Base-by-base conservation (phyloP, 163 green algal genomes). In the Trebouxia gelatinosa region DNA sequence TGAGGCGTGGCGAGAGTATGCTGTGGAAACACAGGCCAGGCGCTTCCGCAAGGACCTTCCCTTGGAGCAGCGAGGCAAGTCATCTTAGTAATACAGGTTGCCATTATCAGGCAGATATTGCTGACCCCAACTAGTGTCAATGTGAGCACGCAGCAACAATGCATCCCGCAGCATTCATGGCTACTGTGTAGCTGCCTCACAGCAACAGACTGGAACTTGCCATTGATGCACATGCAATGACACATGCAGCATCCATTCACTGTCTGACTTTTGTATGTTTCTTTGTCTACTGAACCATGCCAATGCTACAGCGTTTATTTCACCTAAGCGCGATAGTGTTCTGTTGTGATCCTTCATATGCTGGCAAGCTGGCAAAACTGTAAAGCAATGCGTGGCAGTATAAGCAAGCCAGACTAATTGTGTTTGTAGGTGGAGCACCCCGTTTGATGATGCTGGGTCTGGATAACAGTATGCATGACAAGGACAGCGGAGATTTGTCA, bases 381-480 rank as follows among this genome's bases (percentile, higher is more conserved):
- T 23, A 54, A 54, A 54, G 43, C 43, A 54, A 13, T 54, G 43
- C 11, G n/a, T 66, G 11, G 57, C 1, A 43, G 32, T 48, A 21
- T 11, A 2, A 39, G 43, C 31, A 6, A 19, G 31, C 34, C 3
- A 50, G 29, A n/a, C 7, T 28, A 35, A 79, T 59, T 58, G 16
- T 57, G 32, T 50, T 26, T 35, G 67, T 76, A 85, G 74, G 84
- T 35, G 67, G 74, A 26, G 79, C 84, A 6, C 87, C 87, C 16
- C 34, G 78, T 3, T 31, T 85, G 66, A 77, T 91, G 70, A 64
- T 83, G 50, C 75, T 91, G 58, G 80, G 81, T 23, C 37, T 90
- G 32, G 78, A 90, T 74, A 90, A 90, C 84, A 84, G 76, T 46
- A 77, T 84, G 76, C 74, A 64, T 38, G 80, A 82, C 23, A 38